Evolutionary conservation across 2,329 filamentous ascomycete species (phyloP).

Genomic region (Diaporthe vaccinii): DNA sequence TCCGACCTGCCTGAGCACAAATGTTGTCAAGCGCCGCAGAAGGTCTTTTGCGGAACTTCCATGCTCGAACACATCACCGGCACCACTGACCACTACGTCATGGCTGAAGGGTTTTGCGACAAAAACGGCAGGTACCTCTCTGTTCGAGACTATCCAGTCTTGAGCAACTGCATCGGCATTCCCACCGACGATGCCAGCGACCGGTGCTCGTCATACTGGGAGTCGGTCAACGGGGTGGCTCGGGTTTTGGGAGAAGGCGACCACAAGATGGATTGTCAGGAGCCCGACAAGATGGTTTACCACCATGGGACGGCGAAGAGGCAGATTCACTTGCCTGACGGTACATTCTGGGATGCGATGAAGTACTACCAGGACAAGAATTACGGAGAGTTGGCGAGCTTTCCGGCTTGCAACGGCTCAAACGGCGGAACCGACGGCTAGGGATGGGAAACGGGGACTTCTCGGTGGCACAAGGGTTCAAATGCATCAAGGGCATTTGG

Average conservation of each 20-base stretch:
- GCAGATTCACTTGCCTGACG: not conserved
- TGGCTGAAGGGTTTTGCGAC: not conserved
- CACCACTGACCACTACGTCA: not conserved
- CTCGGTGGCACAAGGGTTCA: not conserved
- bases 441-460: not conserved
- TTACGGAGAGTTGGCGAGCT: not conserved
- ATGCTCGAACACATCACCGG: not conserved
- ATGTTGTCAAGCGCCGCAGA: not conserved
- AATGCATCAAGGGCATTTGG: not conserved
- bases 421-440: no score
- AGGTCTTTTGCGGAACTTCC: not conserved
- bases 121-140: no score
- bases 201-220: not conserved
- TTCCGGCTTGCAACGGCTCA: not conserved
- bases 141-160: not conserved
- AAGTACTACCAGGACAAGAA: not conserved
- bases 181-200: not conserved
- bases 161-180: not conserved
- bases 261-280: not conserved
- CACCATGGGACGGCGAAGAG: not conserved
- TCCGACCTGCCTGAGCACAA: not conserved
- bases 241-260: not conserved
- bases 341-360: not conserved
- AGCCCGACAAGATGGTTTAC: not conserved
- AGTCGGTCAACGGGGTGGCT: no score